Evolutionary conservation across 495 filamentous ascomycete genomes (phyloP).

Genomic region (Schizothecium vesticola): DNA sequence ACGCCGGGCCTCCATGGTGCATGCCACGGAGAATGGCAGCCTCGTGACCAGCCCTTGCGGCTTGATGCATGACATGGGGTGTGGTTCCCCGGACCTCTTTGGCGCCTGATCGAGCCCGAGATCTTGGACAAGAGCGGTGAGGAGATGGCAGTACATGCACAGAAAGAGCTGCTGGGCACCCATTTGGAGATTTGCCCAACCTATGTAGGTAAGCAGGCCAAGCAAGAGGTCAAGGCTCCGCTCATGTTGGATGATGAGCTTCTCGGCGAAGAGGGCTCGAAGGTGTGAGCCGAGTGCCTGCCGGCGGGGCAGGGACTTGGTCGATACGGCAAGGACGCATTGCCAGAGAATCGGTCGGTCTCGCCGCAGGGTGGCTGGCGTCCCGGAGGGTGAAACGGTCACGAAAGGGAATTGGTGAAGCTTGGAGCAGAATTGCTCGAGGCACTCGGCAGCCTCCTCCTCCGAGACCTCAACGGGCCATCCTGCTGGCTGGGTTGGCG

Average conservation of each 20-base stretch:
- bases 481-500: not conserved
- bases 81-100: slow-evolving; percentile 2
- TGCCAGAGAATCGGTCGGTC: slow-evolving; percentile 50
- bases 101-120: slow-evolving; percentile 46
- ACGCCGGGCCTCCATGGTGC: slow-evolving; percentile 48
- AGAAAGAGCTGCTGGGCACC: slow-evolving; percentile 2
- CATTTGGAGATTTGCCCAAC: slow-evolving; percentile 30
- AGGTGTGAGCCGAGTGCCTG: slow-evolving; percentile 34
- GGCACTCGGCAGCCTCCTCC: slow-evolving; percentile 35
- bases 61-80: slow-evolving; percentile 18
- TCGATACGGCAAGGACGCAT: slow-evolving; percentile 43
- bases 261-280: slow-evolving; percentile 37
- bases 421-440: slow-evolving; percentile 35
- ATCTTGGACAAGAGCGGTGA: slow-evolving; percentile 46
- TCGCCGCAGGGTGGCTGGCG: slow-evolving; percentile 39
- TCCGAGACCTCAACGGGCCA: slow-evolving; percentile 15
- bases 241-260: slow-evolving; percentile 38
- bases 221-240: slow-evolving; percentile 48
- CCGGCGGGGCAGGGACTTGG: slow-evolving; percentile 31
- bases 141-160: slow-evolving; percentile 35
- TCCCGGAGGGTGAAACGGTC: slow-evolving; percentile 33
- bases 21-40: slow-evolving; percentile 11
- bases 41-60: not conserved
- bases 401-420: slow-evolving; percentile 41
- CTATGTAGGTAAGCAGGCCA: slow-evolving; percentile 42